Percentiles rank a stretch among this genome's conserved stretches.
Evolutionary conservation across 345 rosid genomes (phyloP).

Genomic region (Heritiera littoralis): DNA sequence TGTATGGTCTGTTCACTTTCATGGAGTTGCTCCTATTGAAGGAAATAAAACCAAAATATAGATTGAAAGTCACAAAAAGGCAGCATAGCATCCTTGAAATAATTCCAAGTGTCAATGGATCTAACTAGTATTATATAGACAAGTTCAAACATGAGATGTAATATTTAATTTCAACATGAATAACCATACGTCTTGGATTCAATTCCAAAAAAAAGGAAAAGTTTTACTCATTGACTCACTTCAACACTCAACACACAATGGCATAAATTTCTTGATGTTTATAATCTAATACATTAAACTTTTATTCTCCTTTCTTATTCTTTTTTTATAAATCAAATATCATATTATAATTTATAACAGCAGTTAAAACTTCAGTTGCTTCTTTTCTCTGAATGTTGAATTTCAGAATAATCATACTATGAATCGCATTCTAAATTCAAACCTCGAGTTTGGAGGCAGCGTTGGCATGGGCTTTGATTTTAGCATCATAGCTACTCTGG

Average conservation of each 20-base stretch:
- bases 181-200: neutral
- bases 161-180: neutral
- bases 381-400: neutral
- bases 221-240: slow-evolving; percentile 5
- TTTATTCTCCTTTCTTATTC: neutral
- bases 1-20: slow-evolving; percentile 62
- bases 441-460: slow-evolving; percentile 77
- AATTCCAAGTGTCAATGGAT: slow-evolving; percentile 4
- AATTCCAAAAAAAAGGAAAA: neutral
- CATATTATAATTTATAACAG: neutral
- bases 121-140: neutral
- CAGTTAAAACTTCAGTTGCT: neutral
- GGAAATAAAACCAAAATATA: slow-evolving; percentile 11
- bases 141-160: neutral
- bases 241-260: neutral
- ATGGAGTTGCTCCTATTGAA: slow-evolving; percentile 69
- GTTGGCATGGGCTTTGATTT: slow-evolving; percentile 61
- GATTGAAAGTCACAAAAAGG: neutral
- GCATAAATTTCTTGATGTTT: neutral
- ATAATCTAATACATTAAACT: neutral
- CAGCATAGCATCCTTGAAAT: neutral
- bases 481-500: slow-evolving; percentile 57
- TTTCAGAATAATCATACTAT: neutral
- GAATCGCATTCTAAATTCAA: slow-evolving; percentile 3
- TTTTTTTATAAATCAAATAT: neutral